Evolutionary conservation across 257 asterid genomes (phyloP), one percentile per base, ranked within the genome.

Genomic region (Orobanche coerulescens): DNA sequence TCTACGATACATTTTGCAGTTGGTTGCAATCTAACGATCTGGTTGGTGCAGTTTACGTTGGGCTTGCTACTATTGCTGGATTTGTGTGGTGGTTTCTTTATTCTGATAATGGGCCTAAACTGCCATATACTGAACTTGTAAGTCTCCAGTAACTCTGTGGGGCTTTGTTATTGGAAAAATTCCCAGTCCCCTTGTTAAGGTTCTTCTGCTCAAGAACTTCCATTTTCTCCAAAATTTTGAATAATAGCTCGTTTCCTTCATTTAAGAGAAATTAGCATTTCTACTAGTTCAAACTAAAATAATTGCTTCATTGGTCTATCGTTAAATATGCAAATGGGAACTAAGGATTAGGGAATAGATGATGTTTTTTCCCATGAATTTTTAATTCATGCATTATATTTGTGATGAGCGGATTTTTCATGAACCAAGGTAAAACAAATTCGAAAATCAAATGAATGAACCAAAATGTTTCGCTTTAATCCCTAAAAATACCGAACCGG

Each of bases 1-100:
- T 1, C 44, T 37, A 37, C 44, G 11, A 1, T 7, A 37, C 11
- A 7, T 37, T 37, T 37, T 6, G 8, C 4, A n/a, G n/a, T n/a
- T n/a, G n/a, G n/a, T n/a, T n/a, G n/a, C n/a, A n/a, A n/a, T 36
- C 67, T 78, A 64, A 23, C 55, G 52, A 0, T 61, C 48, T 61
- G 49, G 62, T 63, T 75, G 62, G 54, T 77, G 88, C 95, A 93
- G 99, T 84, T 67, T 93, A 93, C 59, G 99, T 93, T 50, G 99
- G 99, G 67, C 87, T 93, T 70, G 97, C 97, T 58, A 93, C 99
- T 58, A 78, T 93, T 73, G 97, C 95, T 60, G 99, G 99, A 61
- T 93, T 86, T 71, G 91, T 93, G 61, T 93, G 99, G 99, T 93
- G 99, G 97, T 93, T 84, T 73, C 77, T 89, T 64, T 93, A 81